Percentiles rank a stretch among this genome's conserved stretches.
These are phyloP conservation scores for Amanita pallidorosea DNA, from an alignment of 768 basidiomycete genomes.

Conservation along the genomic window DNA sequence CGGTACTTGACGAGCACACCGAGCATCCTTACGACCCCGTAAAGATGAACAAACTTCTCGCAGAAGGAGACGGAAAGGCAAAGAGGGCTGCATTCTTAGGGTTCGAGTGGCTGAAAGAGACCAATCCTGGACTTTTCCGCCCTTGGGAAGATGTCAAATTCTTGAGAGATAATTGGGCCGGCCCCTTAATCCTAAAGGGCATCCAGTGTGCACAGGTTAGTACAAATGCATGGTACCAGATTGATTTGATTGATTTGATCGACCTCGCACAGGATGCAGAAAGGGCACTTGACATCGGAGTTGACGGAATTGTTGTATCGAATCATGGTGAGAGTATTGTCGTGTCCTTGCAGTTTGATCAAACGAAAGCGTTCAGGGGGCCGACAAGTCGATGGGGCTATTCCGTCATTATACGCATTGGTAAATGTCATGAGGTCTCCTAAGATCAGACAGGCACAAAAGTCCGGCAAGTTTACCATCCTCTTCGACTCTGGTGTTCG, in stretches of 20 bases:
- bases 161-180: conserved; percentile 65
- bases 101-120: conserved; percentile 50
- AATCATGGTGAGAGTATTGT: conserved; percentile 50
- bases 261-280: conserved; percentile 45
- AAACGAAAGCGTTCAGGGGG: conserved; percentile 33
- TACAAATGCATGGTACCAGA: conserved; percentile 1
- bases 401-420: conserved; percentile 63
- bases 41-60: conserved; percentile 28
- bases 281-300: conserved; percentile 49
- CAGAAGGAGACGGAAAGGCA: conserved; percentile 37
- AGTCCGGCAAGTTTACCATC: conserved; percentile 50
- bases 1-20: conserved; percentile 27
- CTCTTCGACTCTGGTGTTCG: conserved; percentile 79
- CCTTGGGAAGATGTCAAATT: conserved; percentile 66
- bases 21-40: conserved; percentile 51
- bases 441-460: conserved; percentile 46
- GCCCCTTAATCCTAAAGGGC: conserved; percentile 68
- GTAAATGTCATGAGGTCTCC: conserved; percentile 56
- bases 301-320: conserved; percentile 69
- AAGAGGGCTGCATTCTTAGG: conserved; percentile 37
- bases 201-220: conserved; percentile 54
- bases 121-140: conserved; percentile 50
- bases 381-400: conserved; percentile 69
- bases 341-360: background rate
- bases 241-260: background rate